phyloP scores from a whole-genome alignment of 2,329 filamentous ascomycete species.

The Fusarium burgessii region DNA sequence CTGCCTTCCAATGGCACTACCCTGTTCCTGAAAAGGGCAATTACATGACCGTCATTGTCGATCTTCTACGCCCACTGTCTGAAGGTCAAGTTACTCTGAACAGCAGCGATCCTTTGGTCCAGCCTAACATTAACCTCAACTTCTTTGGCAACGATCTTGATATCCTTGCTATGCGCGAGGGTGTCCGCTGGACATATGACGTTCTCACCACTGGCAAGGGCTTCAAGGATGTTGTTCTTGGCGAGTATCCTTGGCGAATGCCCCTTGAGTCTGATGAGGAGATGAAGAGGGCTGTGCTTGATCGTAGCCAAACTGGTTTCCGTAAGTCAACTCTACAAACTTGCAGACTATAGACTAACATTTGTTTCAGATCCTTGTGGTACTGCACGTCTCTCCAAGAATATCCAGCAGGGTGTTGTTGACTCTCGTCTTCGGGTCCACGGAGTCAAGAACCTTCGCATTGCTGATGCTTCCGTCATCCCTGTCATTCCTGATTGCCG shows the following conservation, averaged over 20 bases:
- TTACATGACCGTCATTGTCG: constrained; percentile 68
- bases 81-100: constrained; percentile 67
- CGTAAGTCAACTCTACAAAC: constrained; percentile 30
- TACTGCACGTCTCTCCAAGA: constrained; percentile 64
- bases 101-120: constrained; percentile 67
- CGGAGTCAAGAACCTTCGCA: constrained; percentile 64
- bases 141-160: constrained; percentile 68
- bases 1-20: constrained; percentile 62
- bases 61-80: constrained; percentile 57
- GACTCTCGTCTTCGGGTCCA: constrained; percentile 64
- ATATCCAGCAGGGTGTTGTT: constrained; percentile 61
- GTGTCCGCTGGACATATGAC: constrained; percentile 67
- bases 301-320: constrained; percentile 70
- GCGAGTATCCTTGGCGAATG: constrained; percentile 71
- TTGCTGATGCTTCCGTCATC: constrained; percentile 68
- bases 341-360: background rate
- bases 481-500: constrained; percentile 67
- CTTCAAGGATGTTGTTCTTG: constrained; percentile 65
- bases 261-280: constrained; percentile 65
- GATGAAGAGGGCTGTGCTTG: constrained; percentile 68
- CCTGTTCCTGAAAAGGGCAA: constrained; percentile 57
- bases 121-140: constrained; percentile 70
- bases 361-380: constrained; percentile 61
- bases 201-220: constrained; percentile 68
- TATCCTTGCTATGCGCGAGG: constrained; percentile 69